These are phyloP conservation scores for Paracorniculantispora psalliotae DNA, from an alignment of 2,329 filamentous ascomycete species.

Conservation along the genomic window DNA sequence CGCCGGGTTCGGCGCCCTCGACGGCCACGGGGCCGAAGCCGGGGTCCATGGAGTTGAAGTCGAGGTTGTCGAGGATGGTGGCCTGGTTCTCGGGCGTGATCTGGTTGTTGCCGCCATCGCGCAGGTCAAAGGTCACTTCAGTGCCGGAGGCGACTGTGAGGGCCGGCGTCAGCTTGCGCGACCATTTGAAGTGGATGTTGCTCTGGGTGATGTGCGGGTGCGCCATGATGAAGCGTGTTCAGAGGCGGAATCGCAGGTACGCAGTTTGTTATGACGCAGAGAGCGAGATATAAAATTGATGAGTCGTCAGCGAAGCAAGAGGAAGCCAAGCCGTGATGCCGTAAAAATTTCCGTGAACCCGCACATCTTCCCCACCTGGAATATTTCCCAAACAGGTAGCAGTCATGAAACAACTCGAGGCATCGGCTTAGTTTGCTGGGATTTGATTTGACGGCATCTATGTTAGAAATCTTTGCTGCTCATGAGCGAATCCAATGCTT, in stretches of 20 bases:
- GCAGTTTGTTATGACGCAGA: too few species aligned
- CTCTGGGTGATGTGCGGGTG: constrained; percentile 22
- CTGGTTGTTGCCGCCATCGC: constrained; percentile 47
- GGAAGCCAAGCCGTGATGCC: background rate
- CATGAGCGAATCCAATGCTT: too few species aligned
- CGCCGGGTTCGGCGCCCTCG: constrained; percentile 44
- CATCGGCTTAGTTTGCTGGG: background rate
- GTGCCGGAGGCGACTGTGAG: constrained; percentile 43
- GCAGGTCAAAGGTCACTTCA: constrained; percentile 43
- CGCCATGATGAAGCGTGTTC: constrained; percentile 12
- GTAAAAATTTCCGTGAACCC: background rate
- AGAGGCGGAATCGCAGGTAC: background rate
- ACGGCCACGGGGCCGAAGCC: constrained; percentile 47
- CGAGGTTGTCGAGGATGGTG: constrained; percentile 35
- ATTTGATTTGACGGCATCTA: too few species aligned
- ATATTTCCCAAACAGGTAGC: background rate
- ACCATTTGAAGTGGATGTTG: constrained; percentile 44
- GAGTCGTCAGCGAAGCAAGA: background rate
- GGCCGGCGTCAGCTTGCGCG: constrained; percentile 38
- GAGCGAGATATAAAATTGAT: background rate
- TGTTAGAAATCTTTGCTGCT: too few species aligned
- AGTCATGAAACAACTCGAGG: background rate
- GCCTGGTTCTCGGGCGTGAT: constrained; percentile 38
- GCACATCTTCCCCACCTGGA: background rate
- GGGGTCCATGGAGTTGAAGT: constrained; percentile 39